Evolutionary conservation across 306 rosid species (phyloP).

Genomic region (Elaeagnus macrophylla): DNA sequence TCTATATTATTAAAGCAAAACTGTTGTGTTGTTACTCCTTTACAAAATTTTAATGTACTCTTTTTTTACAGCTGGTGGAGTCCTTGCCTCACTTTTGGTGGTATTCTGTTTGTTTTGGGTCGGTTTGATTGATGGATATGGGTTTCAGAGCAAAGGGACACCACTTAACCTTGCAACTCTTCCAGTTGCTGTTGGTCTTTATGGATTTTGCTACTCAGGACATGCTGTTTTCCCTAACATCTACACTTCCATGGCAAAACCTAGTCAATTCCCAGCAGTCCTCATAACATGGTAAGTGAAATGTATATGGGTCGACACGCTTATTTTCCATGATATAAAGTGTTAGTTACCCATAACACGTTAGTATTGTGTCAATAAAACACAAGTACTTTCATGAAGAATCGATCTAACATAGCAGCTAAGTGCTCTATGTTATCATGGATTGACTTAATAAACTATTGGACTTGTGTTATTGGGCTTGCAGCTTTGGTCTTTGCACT

Average conservation of each 20-base stretch:
- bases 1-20: background rate
- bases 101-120: constrained; percentile 72
- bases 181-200: constrained; percentile 93
- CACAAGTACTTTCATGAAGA: too few species aligned
- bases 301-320: too few species aligned
- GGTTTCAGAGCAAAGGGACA: constrained; percentile 57
- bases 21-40: too few species aligned
- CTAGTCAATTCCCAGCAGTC: constrained; percentile 57
- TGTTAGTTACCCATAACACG: too few species aligned
- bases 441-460: background rate
- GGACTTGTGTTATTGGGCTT: constrained; percentile 5
- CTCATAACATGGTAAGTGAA: constrained; percentile 61
- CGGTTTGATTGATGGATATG: constrained; percentile 61
- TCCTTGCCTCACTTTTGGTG: constrained; percentile 75
- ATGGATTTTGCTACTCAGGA: constrained; percentile 95
- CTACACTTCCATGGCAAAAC: constrained; percentile 80
- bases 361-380: too few species aligned
- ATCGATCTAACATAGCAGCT: too few species aligned
- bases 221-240: constrained; percentile 97
- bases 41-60: background rate
- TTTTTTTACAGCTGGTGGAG: constrained; percentile 69
- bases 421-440: too few species aligned
- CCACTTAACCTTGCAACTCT: constrained; percentile 60
- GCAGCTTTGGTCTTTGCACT: constrained; percentile 62
- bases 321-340: background rate